A percentile compares a stretch with the other conserved stretches of the same genome.
These are phyloP conservation scores for Capsicum pubescens DNA, from an alignment of 257 asterid species.

Conservation along the genomic window DNA sequence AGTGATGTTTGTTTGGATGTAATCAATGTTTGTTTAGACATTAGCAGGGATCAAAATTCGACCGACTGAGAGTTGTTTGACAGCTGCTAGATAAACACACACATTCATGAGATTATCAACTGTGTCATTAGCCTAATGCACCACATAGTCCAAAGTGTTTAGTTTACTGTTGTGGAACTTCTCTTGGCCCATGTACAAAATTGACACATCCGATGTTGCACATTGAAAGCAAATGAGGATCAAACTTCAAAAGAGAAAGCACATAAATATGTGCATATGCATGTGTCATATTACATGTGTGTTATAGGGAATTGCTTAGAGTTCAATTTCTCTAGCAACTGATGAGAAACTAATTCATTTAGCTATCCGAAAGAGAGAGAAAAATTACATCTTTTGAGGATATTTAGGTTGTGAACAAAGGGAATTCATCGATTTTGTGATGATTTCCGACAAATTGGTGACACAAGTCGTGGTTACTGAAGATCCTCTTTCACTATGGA, in stretches of 20 bases:
- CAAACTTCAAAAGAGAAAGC: neutral
- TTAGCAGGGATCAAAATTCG: slow-evolving; percentile 63
- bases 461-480: neutral
- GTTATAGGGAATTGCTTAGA: too few relatives aligned
- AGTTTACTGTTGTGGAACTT: slow-evolving; percentile 44
- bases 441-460: too few relatives aligned
- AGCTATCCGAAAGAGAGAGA: neutral
- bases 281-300: too few relatives aligned
- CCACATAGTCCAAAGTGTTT: slow-evolving; percentile 32
- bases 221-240: slow-evolving; percentile 24
- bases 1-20: slow-evolving; percentile 61
- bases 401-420: neutral
- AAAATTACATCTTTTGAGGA: neutral
- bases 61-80: slow-evolving; percentile 52
- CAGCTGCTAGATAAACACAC: slow-evolving; percentile 36
- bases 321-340: too few relatives aligned
- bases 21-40: slow-evolving; percentile 75
- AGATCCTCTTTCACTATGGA: neutral
- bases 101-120: slow-evolving; percentile 36
- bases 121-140: slow-evolving; percentile 38
- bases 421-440: neutral
- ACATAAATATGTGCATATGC: neutral
- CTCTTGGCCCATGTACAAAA: slow-evolving; percentile 38
- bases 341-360: neutral
- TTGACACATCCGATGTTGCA: slow-evolving; percentile 34